Conservation (phyloP, 2,329 filamentous ascomycete species). For the Alternaria sp. region DNA sequence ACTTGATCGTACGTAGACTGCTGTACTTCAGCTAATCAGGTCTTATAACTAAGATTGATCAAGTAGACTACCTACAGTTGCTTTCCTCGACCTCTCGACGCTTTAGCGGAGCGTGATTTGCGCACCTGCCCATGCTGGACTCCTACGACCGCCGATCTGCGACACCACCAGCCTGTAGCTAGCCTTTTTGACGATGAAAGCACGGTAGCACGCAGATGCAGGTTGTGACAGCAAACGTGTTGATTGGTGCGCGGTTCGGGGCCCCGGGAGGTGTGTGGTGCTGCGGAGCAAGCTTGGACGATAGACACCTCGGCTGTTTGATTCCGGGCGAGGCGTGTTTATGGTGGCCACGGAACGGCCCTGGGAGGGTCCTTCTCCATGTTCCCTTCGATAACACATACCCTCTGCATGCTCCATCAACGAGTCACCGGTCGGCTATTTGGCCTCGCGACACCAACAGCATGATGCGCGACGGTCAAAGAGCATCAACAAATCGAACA, state of each 20-base stretch:
- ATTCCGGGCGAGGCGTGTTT: background rate
- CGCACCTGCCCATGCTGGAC: background rate
- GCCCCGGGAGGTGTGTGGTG: background rate
- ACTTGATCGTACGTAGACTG: background rate
- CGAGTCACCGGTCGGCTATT: background rate
- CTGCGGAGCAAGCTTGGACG: background rate
- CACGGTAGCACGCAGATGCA: background rate
- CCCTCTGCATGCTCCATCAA: background rate
- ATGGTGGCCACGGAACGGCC: background rate
- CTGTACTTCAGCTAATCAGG: background rate
- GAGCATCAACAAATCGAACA: background rate
- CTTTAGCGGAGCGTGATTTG: background rate
- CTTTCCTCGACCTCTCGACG: background rate
- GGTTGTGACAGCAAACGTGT: background rate
- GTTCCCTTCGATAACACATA: background rate
- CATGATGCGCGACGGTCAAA: background rate
- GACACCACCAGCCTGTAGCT: background rate
- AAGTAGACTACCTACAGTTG: background rate
- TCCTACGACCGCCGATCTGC: background rate
- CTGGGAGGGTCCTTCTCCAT: background rate
- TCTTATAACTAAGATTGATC: background rate
- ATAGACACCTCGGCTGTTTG: background rate
- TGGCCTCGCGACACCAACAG: background rate
- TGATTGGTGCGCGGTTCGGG: conserved; percentile 1
- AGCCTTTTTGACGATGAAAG: background rate